Conservation (phyloP, 371 early-diverging fungal species). For the Mortierella sp. region DNA sequence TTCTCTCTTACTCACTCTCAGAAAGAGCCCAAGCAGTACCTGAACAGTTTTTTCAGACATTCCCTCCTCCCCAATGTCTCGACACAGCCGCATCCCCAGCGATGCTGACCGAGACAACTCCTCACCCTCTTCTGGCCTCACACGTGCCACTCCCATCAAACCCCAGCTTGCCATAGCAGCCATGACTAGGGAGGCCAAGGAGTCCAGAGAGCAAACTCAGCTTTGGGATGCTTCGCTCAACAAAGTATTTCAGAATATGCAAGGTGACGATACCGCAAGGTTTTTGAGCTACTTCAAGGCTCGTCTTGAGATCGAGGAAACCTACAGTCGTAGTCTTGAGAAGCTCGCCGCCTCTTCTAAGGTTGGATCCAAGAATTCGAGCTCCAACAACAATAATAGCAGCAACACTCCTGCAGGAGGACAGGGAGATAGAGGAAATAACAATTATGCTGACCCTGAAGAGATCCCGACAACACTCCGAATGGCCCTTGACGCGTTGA, state of each 20-base stretch:
- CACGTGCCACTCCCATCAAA: slow-evolving; percentile 44
- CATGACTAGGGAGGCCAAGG: slow-evolving; percentile 48
- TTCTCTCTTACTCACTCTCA: background rate
- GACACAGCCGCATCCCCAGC: slow-evolving; percentile 48
- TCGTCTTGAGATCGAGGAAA: slow-evolving; percentile 47
- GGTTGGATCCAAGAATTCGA: slow-evolving; percentile 18
- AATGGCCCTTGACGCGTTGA: slow-evolving; percentile 35
- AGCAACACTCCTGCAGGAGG: slow-evolving; percentile 1
- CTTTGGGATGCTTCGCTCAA: slow-evolving; percentile 50
- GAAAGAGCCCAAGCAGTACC: background rate
- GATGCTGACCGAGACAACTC: slow-evolving; percentile 36
- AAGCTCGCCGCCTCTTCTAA: slow-evolving; percentile 27
- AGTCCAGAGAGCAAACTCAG: slow-evolving; percentile 46
- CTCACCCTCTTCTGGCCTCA: slow-evolving; percentile 13
- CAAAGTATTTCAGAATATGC: slow-evolving; percentile 52
- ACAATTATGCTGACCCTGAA: slow-evolving; percentile 33
- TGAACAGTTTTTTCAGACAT: background rate
- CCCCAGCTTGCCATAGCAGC: slow-evolving; percentile 48
- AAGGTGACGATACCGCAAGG: slow-evolving; percentile 45
- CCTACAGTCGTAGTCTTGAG: slow-evolving; percentile 43
- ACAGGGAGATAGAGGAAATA: slow-evolving; percentile 8
- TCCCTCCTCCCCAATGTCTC: slow-evolving; percentile 12
- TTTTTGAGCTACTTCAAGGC: slow-evolving; percentile 49
- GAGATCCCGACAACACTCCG: slow-evolving; percentile 53
- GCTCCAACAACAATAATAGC: slow-evolving; percentile 10